Evolutionary conservation across 768 basidiomycete genomes (phyloP).

Genomic region (Galerina sulciceps): DNA sequence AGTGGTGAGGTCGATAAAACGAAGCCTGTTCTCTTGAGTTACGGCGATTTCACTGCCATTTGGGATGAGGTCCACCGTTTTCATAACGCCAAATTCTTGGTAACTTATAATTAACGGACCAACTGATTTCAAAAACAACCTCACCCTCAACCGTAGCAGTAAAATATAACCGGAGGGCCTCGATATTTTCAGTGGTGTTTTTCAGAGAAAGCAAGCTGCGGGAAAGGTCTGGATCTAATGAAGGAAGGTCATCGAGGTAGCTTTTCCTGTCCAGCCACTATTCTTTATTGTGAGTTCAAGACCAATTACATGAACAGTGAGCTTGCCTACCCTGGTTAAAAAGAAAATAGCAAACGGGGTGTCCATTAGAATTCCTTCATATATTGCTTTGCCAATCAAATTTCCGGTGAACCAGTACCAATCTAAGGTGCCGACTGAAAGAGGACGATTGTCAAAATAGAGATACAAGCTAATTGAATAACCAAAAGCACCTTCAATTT

Average conservation of each 20-base stretch:
- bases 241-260: no score
- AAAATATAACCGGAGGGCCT: slow-evolving; percentile 90
- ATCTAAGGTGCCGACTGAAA: slow-evolving; percentile 74
- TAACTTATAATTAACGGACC: no score
- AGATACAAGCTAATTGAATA: not conserved
- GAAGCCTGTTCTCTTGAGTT: slow-evolving; percentile 83
- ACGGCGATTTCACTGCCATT: slow-evolving; percentile 37
- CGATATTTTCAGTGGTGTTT: slow-evolving; percentile 83
- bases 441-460: not conserved
- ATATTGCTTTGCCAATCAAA: slow-evolving; percentile 94
- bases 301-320: not conserved
- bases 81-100: slow-evolving; percentile 24
- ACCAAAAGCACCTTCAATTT: slow-evolving; percentile 72
- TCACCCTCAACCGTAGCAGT: slow-evolving; percentile 85
- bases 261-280: no score
- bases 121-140: not conserved
- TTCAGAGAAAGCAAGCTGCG: slow-evolving; percentile 92
- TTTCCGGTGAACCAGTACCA: slow-evolving; percentile 96
- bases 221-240: slow-evolving; percentile 91
- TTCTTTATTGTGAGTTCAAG: no score
- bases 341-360: slow-evolving; percentile 97
- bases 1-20: slow-evolving; percentile 88
- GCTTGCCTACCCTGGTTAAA: slow-evolving; percentile 69
- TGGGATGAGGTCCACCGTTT: slow-evolving; percentile 19
- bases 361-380: slow-evolving; percentile 94